phyloP scores from a whole-genome alignment of 768 basidiomycete species.

The Boletus tylopilopsis region DNA sequence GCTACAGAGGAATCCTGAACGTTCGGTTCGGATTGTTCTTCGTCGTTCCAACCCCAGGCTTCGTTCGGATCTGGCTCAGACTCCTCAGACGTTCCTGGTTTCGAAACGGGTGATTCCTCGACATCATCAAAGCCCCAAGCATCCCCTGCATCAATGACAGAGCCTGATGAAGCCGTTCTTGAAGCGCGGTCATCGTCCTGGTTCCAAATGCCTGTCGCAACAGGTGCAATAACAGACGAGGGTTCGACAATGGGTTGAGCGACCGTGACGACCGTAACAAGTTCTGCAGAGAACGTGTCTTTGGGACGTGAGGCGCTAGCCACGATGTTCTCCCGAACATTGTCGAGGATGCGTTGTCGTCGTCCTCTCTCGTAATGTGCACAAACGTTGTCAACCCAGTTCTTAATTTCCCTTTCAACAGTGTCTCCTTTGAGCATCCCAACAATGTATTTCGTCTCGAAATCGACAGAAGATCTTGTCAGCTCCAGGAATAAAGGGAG shows the following conservation, averaged over 20 bases:
- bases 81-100: constrained; percentile 16
- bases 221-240: not conserved
- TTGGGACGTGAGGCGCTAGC: constrained; percentile 14
- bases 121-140: constrained; percentile 53
- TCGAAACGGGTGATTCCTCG: constrained; percentile 18
- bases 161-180: constrained; percentile 23
- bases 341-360: constrained; percentile 61
- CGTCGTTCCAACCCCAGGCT: constrained; percentile 78
- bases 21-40: constrained; percentile 29
- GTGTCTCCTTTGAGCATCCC: constrained; percentile 45
- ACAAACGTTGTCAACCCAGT: constrained; percentile 66
- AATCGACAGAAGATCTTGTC: constrained; percentile 52
- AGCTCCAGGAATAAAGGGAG: constrained; percentile 63
- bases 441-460: constrained; percentile 58
- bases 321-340: constrained; percentile 55
- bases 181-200: constrained; percentile 39
- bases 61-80: constrained; percentile 44
- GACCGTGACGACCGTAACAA: constrained; percentile 5
- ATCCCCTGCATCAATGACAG: constrained; percentile 29
- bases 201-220: constrained; percentile 41
- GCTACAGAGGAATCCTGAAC: not conserved
- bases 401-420: constrained; percentile 52
- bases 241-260: not conserved
- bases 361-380: constrained; percentile 78
- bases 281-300: constrained; percentile 26